phyloP scores from a whole-genome alignment of 495 filamentous ascomycete species.

The Neurospora sp. region DNA sequence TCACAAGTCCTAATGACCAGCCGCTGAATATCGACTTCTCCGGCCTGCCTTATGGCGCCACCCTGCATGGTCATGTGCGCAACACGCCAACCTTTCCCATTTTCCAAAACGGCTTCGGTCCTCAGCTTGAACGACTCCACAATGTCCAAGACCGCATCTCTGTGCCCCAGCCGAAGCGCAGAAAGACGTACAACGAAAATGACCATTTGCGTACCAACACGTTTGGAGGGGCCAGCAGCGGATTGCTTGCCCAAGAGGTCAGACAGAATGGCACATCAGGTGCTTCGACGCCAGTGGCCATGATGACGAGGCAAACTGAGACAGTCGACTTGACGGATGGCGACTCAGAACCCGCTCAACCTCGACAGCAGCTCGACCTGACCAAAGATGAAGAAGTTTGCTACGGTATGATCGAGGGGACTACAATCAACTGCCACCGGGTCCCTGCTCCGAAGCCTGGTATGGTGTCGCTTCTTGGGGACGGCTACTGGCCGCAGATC shows the following conservation, averaged over 20 bases:
- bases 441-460: slow-evolving; percentile 56
- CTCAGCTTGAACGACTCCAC: slow-evolving; percentile 59
- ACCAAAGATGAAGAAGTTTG: slow-evolving; percentile 57
- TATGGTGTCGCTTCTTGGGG: slow-evolving; percentile 38
- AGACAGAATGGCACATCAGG: slow-evolving; percentile 43
- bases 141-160: slow-evolving; percentile 55
- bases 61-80: background rate
- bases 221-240: slow-evolving; percentile 38
- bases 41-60: slow-evolving; percentile 3
- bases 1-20: slow-evolving; percentile 24
- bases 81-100: slow-evolving; percentile 9
- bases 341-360: slow-evolving; percentile 47
- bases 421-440: slow-evolving; percentile 53
- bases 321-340: slow-evolving; percentile 60
- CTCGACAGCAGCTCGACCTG: slow-evolving; percentile 34
- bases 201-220: slow-evolving; percentile 26
- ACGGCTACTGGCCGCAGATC: slow-evolving; percentile 57
- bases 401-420: slow-evolving; percentile 67
- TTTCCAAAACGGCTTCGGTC: slow-evolving; percentile 27
- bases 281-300: slow-evolving; percentile 7
- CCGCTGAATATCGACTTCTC: slow-evolving; percentile 10
- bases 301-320: slow-evolving; percentile 9
- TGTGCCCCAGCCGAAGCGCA: slow-evolving; percentile 50
- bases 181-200: slow-evolving; percentile 45
- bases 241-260: slow-evolving; percentile 54